Conservation (phyloP, 768 basidiomycete genomes). For the Jaapia argillacea region DNA sequence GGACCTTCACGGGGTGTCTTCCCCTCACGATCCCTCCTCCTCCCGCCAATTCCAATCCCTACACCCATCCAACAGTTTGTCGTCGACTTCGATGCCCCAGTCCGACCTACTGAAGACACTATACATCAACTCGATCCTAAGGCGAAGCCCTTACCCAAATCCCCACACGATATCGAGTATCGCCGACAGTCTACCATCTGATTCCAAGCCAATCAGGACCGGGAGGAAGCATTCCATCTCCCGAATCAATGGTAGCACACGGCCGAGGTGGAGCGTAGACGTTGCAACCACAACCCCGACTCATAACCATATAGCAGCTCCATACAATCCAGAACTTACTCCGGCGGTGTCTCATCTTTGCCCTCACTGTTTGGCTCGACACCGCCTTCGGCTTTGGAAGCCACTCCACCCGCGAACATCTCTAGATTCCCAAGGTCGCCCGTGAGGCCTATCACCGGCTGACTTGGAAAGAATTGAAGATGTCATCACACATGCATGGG, state of each 20-base stretch:
- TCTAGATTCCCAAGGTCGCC: too few relatives aligned
- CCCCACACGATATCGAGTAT: not conserved
- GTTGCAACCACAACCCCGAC: too few relatives aligned
- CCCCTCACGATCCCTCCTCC: constrained; percentile 10
- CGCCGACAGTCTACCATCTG: not conserved
- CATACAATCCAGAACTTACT: too few relatives aligned
- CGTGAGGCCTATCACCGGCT: too few relatives aligned
- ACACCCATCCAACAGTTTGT: constrained; percentile 6
- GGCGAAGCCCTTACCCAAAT: constrained; percentile 1
- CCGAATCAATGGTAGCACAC: too few relatives aligned
- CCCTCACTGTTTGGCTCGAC: constrained; percentile 5
- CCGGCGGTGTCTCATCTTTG: too few relatives aligned
- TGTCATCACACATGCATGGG: too few relatives aligned
- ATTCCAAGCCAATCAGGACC: too few relatives aligned
- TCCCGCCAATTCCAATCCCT: constrained; percentile 23
- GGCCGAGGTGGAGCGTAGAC: too few relatives aligned
- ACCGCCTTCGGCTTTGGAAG: constrained; percentile 5
- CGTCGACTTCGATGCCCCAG: constrained; percentile 4
- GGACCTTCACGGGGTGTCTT: constrained; percentile 25
- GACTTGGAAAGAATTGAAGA: too few relatives aligned
- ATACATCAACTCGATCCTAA: not conserved
- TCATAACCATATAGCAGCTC: not conserved
- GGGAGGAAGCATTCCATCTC: too few relatives aligned
- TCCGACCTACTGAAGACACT: not conserved
- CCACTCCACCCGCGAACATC: not conserved